Evolutionary conservation across 805 yeast species (phyloP), one percentile per base, ranked within the genome.

Genomic region (Nakazawaea ambrosiae): DNA sequence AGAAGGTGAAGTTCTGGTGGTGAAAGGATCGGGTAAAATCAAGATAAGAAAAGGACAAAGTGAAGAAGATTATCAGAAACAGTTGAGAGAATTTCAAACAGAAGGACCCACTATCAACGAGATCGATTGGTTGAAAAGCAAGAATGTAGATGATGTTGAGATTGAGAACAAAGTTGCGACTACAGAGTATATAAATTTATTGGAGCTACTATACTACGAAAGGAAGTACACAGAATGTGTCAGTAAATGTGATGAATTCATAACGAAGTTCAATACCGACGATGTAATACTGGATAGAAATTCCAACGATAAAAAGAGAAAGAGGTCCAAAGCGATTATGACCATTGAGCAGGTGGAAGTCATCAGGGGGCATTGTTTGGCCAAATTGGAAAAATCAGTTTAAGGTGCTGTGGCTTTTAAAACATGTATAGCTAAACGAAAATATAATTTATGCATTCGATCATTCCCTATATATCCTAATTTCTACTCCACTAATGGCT

Each of bases 21-120:
- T 58, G 25, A 70, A 63, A 40, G 60, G 70, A 1, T 65, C 73
- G 1, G 78, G 78, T 0, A 60, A 65, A 39, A 50, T 54, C 3
- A 70, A 66, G 39, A 54, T 66, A 19, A 68, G 96, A 29, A 85
- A 82, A 48, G 79, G 78, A 0, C 96, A 87, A 51, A 50, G 81
- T 0, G 77, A 75, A 29, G 89, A 78, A 37, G 82, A 73, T 40
- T 87, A 60, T 45, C 58, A 51, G 24, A 50, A 42, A 7, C 90
- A 87, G 54, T 60, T 62, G 43, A 44, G 45, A 3, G 71, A 68
- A 48, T 86, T 75, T 50, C 57, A 56, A 44, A 33, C 47, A 0
- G 51, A 61, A 1, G 94, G 94, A 0, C 92, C 95, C 0, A 58
- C 63, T 1, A 49, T 72, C 15, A 73, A 75, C 38, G 68, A 70